Conservation (phyloP, 2,329 filamentous ascomycete genomes). For the Fusarium goolgardi region DNA sequence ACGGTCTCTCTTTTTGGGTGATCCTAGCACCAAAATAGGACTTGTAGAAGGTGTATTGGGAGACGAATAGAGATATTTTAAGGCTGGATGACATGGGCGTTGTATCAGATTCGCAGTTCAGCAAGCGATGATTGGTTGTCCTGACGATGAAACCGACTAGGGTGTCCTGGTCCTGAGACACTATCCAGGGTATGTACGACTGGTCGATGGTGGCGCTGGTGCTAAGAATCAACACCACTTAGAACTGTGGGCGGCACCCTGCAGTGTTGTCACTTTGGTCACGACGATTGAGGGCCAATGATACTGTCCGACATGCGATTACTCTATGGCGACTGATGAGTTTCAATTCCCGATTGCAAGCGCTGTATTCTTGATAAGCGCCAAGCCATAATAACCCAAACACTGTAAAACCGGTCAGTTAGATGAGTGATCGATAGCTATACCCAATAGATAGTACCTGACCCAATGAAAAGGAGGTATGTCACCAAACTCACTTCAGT, state of each 20-base stretch:
- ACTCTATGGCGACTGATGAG: not conserved
- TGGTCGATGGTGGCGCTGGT: conserved; percentile 31
- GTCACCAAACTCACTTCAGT: conserved; percentile 20
- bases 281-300: conserved; percentile 1
- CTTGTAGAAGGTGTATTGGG: not conserved
- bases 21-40: conserved; percentile 5
- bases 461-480: not conserved
- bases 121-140: conserved; percentile 37
- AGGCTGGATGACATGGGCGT: conserved; percentile 19
- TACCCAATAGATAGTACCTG: not conserved
- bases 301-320: conserved; percentile 7
- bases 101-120: conserved; percentile 36
- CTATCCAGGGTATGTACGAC: not conserved
- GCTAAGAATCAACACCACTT: conserved; percentile 42
- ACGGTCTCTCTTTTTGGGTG: conserved; percentile 7
- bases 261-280: not conserved
- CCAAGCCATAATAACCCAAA: not conserved
- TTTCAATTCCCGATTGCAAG: conserved; percentile 1
- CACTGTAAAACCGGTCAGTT: not conserved
- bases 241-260: conserved; percentile 3
- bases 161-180: conserved; percentile 38
- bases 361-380: conserved; percentile 3
- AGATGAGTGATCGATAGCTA: conserved; percentile 1
- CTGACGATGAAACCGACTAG: conserved; percentile 47
- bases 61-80: conserved; percentile 6